These are phyloP conservation scores for Centella asiatica DNA, from an alignment of 129 eudicot species.

Conservation along the genomic window DNA sequence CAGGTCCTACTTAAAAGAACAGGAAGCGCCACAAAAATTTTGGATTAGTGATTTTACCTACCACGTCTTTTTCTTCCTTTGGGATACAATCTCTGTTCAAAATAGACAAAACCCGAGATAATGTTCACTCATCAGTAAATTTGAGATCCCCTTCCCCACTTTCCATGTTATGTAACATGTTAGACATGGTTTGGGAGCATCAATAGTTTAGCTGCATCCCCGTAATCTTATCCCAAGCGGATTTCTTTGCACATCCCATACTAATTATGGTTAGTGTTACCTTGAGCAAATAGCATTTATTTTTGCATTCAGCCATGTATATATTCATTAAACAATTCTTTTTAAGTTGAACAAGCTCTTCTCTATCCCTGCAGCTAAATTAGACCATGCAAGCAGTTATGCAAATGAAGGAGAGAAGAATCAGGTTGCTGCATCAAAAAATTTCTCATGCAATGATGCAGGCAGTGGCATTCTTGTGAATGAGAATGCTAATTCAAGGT, in stretches of 20 bases:
- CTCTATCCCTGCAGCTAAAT: constrained; percentile 39
- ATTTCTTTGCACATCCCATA: neutral
- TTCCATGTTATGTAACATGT: too few relatives aligned
- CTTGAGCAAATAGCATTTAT: neutral
- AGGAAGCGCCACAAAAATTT: too few relatives aligned
- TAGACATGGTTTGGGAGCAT: too few relatives aligned
- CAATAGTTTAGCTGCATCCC: too few relatives aligned
- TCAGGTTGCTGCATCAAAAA: constrained; percentile 31
- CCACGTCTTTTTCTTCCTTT: too few relatives aligned
- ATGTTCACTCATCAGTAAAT: too few relatives aligned
- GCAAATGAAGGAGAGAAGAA: constrained; percentile 55
- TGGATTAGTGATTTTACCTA: too few relatives aligned
- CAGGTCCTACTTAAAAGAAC: too few relatives aligned
- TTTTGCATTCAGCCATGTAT: neutral
- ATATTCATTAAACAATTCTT: neutral
- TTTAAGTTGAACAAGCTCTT: neutral
- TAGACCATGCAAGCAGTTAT: constrained; percentile 52
- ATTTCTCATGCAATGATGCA: constrained; percentile 43
- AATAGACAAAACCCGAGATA: too few relatives aligned
- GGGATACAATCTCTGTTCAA: too few relatives aligned
- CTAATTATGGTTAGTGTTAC: neutral
- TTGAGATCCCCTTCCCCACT: too few relatives aligned
- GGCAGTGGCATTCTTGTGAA: constrained; percentile 20
- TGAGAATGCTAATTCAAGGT: constrained; percentile 27
- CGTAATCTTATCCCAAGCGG: neutral